Evolutionary conservation across 352 stramenopile species (phyloP).

Genomic region (Globisporangium cystogenes): DNA sequence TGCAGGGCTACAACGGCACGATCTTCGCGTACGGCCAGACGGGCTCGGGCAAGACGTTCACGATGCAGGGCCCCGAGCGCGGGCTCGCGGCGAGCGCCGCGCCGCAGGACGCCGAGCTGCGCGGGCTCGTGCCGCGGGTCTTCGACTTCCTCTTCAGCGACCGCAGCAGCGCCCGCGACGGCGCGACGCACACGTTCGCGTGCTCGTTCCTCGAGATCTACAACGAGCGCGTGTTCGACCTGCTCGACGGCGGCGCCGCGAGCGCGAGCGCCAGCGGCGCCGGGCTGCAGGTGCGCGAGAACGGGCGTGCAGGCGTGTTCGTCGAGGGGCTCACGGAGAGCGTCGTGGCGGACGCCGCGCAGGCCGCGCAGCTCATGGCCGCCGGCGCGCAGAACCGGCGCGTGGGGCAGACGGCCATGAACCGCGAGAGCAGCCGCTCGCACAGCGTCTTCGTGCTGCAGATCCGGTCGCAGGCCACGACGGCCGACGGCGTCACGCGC

Average conservation of each 20-base stretch:
- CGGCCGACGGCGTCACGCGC: constrained; percentile 49
- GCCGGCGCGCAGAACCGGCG: constrained; percentile 68
- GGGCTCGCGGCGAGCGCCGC: constrained; percentile 48
- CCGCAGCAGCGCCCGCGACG: constrained; percentile 6
- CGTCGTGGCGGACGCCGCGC: constrained; percentile 54
- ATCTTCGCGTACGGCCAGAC: constrained; percentile 88
- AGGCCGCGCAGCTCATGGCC: constrained; percentile 73
- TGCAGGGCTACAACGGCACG: constrained; percentile 83
- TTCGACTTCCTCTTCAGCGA: constrained; percentile 76
- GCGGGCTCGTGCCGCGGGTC: constrained; percentile 71
- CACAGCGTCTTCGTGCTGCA: constrained; percentile 85
- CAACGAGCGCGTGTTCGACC: constrained; percentile 92
- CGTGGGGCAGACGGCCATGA: constrained; percentile 83
- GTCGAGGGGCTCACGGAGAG: constrained; percentile 76
- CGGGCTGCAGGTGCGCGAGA: constrained; percentile 68
- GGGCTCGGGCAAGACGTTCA: constrained; percentile 82
- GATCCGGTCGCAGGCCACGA: constrained; percentile 63
- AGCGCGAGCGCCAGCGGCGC: constrained; percentile 37
- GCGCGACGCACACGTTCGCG: constrained; percentile 58
- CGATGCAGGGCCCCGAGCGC: constrained; percentile 77
- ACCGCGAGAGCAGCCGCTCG: constrained; percentile 77
- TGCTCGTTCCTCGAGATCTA: constrained; percentile 95
- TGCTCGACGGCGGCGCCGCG: constrained; percentile 58
- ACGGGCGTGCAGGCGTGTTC: constrained; percentile 63
- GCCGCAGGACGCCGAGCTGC: constrained; percentile 30